Conservation (phyloP, 306 rosid genomes). For the Gastrolobium villosum region DNA sequence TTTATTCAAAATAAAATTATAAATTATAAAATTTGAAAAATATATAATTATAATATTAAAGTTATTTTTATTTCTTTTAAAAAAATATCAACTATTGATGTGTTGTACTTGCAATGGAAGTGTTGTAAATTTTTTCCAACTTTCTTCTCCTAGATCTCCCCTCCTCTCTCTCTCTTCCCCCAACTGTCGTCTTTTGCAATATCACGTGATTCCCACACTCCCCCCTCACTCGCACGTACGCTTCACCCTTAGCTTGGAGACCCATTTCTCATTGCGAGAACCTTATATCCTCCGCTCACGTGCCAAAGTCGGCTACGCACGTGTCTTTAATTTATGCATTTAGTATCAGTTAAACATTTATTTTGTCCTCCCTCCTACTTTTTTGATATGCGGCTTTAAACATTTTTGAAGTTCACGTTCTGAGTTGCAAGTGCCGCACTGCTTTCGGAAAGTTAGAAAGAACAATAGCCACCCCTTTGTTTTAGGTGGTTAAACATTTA, state of each 20-base stretch:
- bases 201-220: slow-evolving; percentile 86
- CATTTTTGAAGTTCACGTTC: slow-evolving; percentile 59
- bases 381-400: slow-evolving; percentile 31
- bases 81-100: too few relatives aligned
- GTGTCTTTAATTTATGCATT: slow-evolving; percentile 50
- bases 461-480: slow-evolving; percentile 57
- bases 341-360: slow-evolving; percentile 31
- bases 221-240: slow-evolving; percentile 63
- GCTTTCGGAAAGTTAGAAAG: slow-evolving; percentile 51
- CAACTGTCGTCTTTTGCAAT: slow-evolving; percentile 52
- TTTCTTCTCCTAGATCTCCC: background rate
- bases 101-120: too few relatives aligned
- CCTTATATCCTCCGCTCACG: slow-evolving; percentile 58
- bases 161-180: background rate
- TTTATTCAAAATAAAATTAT: too few relatives aligned
- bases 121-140: slow-evolving; percentile 42
- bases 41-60: too few relatives aligned
- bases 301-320: slow-evolving; percentile 72
- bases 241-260: slow-evolving; percentile 35
- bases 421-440: slow-evolving; percentile 50
- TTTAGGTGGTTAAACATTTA: slow-evolving; percentile 47
- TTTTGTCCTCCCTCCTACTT: slow-evolving; percentile 43
- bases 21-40: too few relatives aligned
- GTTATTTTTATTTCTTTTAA: too few relatives aligned
- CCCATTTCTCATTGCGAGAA: slow-evolving; percentile 50